These are phyloP conservation scores for Phytophthora megakarya DNA, from an alignment of 352 stramenopile genomes.

Conservation along the genomic window DNA sequence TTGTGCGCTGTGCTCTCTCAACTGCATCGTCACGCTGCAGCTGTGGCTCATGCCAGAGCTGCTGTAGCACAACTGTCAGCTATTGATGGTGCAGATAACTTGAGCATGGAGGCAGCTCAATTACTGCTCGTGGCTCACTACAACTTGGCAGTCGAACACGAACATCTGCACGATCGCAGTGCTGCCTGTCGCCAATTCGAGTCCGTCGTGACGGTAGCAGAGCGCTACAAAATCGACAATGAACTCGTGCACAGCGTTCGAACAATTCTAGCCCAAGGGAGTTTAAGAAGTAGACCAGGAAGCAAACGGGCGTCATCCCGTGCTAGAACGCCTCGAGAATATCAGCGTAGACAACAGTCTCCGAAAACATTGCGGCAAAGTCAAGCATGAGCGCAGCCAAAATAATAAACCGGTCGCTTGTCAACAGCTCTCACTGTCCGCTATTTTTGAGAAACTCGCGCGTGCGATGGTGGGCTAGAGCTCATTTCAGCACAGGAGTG, in stretches of 20 bases:
- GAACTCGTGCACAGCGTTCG: constrained; percentile 35
- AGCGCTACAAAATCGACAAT: constrained; percentile 22
- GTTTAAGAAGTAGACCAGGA: constrained; percentile 4
- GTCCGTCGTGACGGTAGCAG: constrained; percentile 31
- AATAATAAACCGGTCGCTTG: constrained; percentile 19
- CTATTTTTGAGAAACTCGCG: constrained; percentile 34
- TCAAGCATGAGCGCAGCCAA: constrained; percentile 8
- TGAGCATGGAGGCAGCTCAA: constrained; percentile 19
- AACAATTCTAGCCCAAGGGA: constrained; percentile 28
- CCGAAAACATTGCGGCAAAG: constrained; percentile 31
- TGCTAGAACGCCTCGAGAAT: constrained; percentile 22
- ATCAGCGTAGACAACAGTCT: constrained; percentile 28
- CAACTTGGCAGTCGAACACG: constrained; percentile 63
- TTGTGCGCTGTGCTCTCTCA: constrained; percentile 67
- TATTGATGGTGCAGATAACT: not conserved
- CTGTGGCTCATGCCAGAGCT: constrained; percentile 49
- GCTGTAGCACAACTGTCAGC: constrained; percentile 41
- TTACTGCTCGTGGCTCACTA: constrained; percentile 59
- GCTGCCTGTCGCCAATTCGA: constrained; percentile 32
- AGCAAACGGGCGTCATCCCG: constrained; percentile 15
- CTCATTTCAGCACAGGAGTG: constrained; percentile 18
- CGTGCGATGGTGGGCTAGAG: constrained; percentile 17
- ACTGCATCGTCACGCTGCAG: constrained; percentile 49
- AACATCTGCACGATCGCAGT: constrained; percentile 45
- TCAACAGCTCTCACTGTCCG: not conserved